These are phyloP conservation scores for Clarkia xantiana DNA, from an alignment of 345 rosid species.

Conservation along the genomic window DNA sequence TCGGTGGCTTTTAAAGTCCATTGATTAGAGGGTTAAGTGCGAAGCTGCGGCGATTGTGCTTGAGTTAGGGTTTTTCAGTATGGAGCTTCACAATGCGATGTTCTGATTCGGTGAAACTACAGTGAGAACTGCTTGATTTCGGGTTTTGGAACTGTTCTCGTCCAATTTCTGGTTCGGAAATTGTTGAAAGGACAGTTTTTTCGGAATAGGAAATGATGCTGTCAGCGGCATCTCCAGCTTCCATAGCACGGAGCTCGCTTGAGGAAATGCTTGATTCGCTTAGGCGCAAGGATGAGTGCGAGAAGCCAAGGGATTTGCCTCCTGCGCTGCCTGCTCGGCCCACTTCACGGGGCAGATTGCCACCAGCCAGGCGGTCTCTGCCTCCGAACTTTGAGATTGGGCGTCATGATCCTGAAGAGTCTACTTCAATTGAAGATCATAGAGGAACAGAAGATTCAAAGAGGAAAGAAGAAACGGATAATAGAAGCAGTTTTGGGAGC, in stretches of 20 bases:
- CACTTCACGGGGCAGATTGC: slow-evolving; percentile 64
- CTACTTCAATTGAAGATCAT: background rate
- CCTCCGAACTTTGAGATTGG: slow-evolving; percentile 37
- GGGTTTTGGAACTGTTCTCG: background rate
- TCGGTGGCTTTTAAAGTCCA: background rate
- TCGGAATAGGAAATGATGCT: slow-evolving; percentile 37
- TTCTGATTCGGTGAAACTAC: slow-evolving; percentile 1
- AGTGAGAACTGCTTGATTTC: background rate
- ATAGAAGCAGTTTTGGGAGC: slow-evolving; percentile 58
- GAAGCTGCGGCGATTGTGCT: slow-evolving; percentile 2
- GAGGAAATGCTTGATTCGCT: slow-evolving; percentile 94
- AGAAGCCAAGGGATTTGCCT: slow-evolving; percentile 61
- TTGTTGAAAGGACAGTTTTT: background rate
- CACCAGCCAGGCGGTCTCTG: slow-evolving; percentile 60
- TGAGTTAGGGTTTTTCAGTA: slow-evolving; percentile 4
- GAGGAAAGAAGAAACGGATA: slow-evolving; percentile 50
- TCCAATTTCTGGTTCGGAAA: background rate
- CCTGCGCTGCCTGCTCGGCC: slow-evolving; percentile 94
- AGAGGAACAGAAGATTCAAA: slow-evolving; percentile 39
- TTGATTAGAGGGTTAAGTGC: background rate
- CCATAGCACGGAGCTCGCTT: slow-evolving; percentile 63
- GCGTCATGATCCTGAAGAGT: slow-evolving; percentile 12
- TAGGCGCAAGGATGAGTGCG: slow-evolving; percentile 51
- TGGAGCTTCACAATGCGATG: slow-evolving; percentile 1
- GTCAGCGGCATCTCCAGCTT: slow-evolving; percentile 57